Conservation (phyloP, 163 green algal species). For the Scenedesmus sp. region DNA sequence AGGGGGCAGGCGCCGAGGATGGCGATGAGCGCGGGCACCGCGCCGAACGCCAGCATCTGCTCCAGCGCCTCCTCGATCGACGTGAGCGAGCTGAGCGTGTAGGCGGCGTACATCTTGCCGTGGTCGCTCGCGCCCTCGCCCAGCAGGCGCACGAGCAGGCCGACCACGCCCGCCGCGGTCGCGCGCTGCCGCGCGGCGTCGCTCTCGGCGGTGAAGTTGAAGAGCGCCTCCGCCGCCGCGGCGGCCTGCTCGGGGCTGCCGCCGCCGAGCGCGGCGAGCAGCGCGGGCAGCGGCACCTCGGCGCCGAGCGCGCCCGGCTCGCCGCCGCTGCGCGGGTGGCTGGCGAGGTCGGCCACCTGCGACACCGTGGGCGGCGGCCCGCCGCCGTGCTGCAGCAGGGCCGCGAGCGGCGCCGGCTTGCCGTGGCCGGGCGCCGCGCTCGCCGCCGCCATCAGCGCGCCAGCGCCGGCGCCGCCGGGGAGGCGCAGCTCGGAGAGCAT, state of each 20-base stretch:
- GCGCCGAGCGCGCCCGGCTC: conserved; percentile 16
- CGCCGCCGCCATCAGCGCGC: neutral
- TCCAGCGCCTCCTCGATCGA: conserved; percentile 45
- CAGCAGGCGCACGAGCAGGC: conserved; percentile 57
- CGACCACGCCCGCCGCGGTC: conserved; percentile 48
- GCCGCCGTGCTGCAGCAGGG: too few species aligned
- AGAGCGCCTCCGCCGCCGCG: conserved; percentile 60
- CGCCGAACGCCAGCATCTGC: conserved; percentile 48
- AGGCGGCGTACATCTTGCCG: conserved; percentile 65
- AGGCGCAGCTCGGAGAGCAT: conserved; percentile 4
- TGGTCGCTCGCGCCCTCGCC: conserved; percentile 49
- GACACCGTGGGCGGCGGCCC: conserved; percentile 24
- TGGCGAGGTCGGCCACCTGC: conserved; percentile 38
- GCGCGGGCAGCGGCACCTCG: conserved; percentile 37
- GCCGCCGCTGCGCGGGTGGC: conserved; percentile 25
- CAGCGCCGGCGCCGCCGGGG: neutral
- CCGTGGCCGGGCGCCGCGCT: neutral
- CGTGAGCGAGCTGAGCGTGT: conserved; percentile 63
- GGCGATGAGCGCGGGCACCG: conserved; percentile 53
- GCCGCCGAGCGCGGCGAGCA: conserved; percentile 30
- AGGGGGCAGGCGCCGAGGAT: conserved; percentile 46
- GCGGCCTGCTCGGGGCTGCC: conserved; percentile 45
- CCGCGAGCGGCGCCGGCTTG: too few species aligned
- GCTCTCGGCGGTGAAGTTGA: conserved; percentile 59
- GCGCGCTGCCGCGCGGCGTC: conserved; percentile 42